Base-by-base conservation (phyloP, 1,139 yeast genomes). In the Saccharomyces hybrid region DNA sequence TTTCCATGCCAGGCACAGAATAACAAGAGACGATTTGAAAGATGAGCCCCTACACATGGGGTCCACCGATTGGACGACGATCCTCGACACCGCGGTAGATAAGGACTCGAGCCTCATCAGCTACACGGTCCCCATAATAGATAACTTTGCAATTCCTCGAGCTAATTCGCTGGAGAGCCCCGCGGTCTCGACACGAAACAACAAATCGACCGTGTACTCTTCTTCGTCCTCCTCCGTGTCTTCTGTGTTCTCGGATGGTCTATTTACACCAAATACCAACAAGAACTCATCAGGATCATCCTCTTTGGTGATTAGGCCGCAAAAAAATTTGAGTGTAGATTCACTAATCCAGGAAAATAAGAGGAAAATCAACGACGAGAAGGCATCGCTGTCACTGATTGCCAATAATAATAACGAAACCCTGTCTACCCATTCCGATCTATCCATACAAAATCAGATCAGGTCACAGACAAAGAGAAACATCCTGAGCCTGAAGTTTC, bases 261-360 rank as follows among this genome's bases (percentile, higher is more conserved):
- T 38, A 13, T 31, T 31, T 26, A 28, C 31, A 1, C 25, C 38
- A 3, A 47, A 31, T 7, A 9, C 6, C 41, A 23, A 28, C 5
- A 26, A 23, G 25, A 28, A 47, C 32, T 47, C 49, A n/a, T 23
- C 32, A 16, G 29, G 38, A 31, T 26, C 26, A 31, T 23, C 49
- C 2, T 47, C 49, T 2, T 31, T 47, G 9, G 32, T 28, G 26
- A 47, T 31, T 2, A 31, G 9, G 4, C 16, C 34, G 31, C 49
- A 46, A 31, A 29, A 49, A 14, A 51, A 51, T 27, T 13, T 46
- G 20, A 46, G 53, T 27, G 49, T 46, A 11, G 53, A 51, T 34
- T 51, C 53, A 5, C 29, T 51, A 46, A 51, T 51, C 3, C 49
- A 47, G 49, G 53, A 51, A 42, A 51, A 51, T 9, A 51, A 51